Percentiles rank a stretch among this genome's conserved stretches.
phyloP scores from a whole-genome alignment of 306 rosid genomes.

The Prosopis cineraria region DNA sequence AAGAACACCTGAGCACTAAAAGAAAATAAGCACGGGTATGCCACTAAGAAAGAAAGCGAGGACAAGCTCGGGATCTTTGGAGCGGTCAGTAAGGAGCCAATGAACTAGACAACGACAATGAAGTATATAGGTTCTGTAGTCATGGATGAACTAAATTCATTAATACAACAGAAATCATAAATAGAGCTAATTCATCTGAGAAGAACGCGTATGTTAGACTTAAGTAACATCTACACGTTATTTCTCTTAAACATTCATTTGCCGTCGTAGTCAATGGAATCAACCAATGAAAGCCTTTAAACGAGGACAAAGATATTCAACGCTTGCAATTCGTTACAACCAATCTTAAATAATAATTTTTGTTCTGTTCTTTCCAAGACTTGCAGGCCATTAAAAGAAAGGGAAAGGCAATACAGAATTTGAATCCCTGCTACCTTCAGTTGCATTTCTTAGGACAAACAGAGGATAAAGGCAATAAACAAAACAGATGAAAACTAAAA shows the following conservation, averaged over 20 bases:
- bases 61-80: neutral
- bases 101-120: neutral
- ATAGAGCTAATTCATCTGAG: neutral
- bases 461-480: neutral
- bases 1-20: constrained; percentile 11
- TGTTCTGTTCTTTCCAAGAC: neutral
- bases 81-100: neutral
- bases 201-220: neutral
- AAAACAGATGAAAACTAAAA: neutral
- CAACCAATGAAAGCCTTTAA: constrained; percentile 4
- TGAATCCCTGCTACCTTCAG: neutral
- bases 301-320: neutral
- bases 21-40: neutral
- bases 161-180: constrained; percentile 2
- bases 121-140: neutral
- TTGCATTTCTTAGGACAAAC: constrained; percentile 33
- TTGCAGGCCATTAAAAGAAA: neutral
- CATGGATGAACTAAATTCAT: neutral
- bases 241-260: neutral
- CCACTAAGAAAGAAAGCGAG: neutral
- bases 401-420: neutral
- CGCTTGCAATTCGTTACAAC: constrained; percentile 11
- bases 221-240: neutral
- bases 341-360: neutral
- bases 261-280: neutral